These are phyloP conservation scores for Teunomyces lycoperdinae DNA, from an alignment of 805 yeast species.

Conservation along the genomic window DNA sequence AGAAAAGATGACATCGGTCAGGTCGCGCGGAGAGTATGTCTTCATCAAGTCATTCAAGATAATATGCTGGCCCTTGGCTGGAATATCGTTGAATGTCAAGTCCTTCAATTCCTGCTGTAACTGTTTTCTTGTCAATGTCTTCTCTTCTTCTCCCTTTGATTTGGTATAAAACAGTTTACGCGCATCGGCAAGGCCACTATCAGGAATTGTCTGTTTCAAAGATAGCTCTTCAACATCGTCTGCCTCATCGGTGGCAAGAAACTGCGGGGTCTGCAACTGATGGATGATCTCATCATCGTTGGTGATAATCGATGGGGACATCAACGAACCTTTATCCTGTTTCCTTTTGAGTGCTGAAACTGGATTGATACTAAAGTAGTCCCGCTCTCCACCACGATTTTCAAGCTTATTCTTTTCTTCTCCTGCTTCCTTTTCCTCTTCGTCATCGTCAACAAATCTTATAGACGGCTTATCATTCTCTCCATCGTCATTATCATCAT, in stretches of 20 bases:
- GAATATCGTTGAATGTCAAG: conserved; percentile 76
- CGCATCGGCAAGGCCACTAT: conserved; percentile 6
- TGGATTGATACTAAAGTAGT: background rate
- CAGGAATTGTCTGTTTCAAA: background rate
- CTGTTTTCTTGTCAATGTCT: conserved; percentile 29
- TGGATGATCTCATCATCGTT: conserved; percentile 35
- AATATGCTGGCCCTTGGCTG: conserved; percentile 87
- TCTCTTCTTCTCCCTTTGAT: conserved; percentile 7
- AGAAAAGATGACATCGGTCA: conserved; percentile 75
- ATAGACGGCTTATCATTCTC: conserved; percentile 51
- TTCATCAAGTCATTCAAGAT: conserved; percentile 85
- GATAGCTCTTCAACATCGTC: conserved; percentile 1
- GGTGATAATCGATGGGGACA: conserved; percentile 35
- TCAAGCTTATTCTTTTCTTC: conserved; percentile 10
- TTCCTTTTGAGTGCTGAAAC: conserved; percentile 25
- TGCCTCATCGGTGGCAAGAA: conserved; percentile 23
- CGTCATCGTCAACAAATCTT: conserved; percentile 50
- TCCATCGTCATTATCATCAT: conserved; percentile 14
- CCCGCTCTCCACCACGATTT: background rate
- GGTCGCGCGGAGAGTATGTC: conserved; percentile 46
- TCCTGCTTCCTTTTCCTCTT: conserved; percentile 5
- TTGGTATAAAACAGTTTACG: conserved; percentile 10
- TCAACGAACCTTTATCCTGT: conserved; percentile 8
- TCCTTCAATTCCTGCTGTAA: conserved; percentile 35
- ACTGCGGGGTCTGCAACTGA: conserved; percentile 33